These are phyloP conservation scores for Didymella lethalis DNA, from an alignment of 2,329 filamentous ascomycete species.

Conservation along the genomic window DNA sequence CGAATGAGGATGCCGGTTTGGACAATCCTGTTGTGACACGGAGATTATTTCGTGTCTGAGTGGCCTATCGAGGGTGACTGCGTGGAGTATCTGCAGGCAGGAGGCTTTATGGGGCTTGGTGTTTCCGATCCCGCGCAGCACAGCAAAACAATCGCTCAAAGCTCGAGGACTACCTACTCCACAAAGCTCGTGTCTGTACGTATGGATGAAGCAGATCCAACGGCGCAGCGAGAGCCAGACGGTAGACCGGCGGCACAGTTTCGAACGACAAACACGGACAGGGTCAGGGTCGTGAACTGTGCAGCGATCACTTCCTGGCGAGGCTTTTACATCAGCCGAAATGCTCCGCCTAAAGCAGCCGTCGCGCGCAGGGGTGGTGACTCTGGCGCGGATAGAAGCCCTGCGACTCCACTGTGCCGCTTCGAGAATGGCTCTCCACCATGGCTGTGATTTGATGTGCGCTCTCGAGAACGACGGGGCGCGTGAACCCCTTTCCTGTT, in stretches of 20 bases:
- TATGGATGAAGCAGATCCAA: background rate
- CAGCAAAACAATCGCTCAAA: conserved; percentile 2
- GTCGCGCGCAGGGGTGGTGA: conserved; percentile 12
- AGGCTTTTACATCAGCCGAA: background rate
- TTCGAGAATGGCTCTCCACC: conserved; percentile 11
- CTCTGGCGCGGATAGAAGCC: conserved; percentile 4
- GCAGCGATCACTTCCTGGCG: conserved; percentile 8
- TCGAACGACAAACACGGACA: background rate
- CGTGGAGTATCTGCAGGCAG: conserved; percentile 4
- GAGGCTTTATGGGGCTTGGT: conserved; percentile 1
- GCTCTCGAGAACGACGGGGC: conserved; percentile 2
- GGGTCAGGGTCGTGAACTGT: background rate
- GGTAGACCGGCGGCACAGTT: background rate
- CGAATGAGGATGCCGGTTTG: conserved; percentile 18
- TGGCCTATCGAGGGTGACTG: conserved; percentile 7
- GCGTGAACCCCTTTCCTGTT: conserved; percentile 18
- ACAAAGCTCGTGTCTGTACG: background rate
- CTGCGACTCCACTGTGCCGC: conserved; percentile 11
- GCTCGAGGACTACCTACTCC: background rate
- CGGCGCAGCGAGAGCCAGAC: background rate
- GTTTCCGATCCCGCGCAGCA: conserved; percentile 5
- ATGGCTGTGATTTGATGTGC: conserved; percentile 9
- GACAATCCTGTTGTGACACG: conserved; percentile 31
- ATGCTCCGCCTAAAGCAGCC: conserved; percentile 2
- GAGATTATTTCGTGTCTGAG: conserved; percentile 29